A percentile compares a stretch with the other conserved stretches of the same genome.
phyloP scores from a whole-genome alignment of 179 eudicot species.

The Silene noctiflora region DNA sequence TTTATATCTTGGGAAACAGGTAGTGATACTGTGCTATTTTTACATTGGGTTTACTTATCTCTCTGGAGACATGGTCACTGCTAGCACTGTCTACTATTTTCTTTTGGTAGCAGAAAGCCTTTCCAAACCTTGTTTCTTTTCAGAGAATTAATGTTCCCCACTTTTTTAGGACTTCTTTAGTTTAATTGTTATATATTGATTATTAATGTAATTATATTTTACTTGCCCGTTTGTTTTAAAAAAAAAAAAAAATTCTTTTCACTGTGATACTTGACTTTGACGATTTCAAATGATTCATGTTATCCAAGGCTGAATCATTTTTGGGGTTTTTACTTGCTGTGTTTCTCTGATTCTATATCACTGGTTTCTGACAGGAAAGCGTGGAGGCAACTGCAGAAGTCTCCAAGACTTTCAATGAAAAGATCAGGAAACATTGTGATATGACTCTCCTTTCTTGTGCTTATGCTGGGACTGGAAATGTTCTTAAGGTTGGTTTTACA shows the following conservation, averaged over 20 bases:
- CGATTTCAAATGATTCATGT: too few species aligned
- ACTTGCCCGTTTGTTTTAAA: neutral
- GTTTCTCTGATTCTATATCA: neutral
- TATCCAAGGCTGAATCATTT: neutral
- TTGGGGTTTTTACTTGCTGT: neutral
- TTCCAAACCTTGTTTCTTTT: too few species aligned
- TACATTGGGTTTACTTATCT: neutral
- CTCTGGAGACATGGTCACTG: neutral
- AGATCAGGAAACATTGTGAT: conserved; percentile 84
- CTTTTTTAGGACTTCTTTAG: neutral
- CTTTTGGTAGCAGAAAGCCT: too few species aligned
- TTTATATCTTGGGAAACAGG: conserved; percentile 94
- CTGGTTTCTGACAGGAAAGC: conserved; percentile 54
- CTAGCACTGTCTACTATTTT: too few species aligned
- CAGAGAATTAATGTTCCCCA: too few species aligned
- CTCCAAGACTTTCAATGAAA: conserved; percentile 84
- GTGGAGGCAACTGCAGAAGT: conserved; percentile 95
- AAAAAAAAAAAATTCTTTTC: neutral
- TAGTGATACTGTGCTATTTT: conserved; percentile 16
- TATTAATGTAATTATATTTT: too few species aligned
- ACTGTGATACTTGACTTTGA: neutral
- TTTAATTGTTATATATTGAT: neutral
- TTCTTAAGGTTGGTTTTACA: conserved; percentile 58
- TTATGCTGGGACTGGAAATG: conserved; percentile 97
- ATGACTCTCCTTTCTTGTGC: conserved; percentile 96